Base-by-base conservation (phyloP, 495 filamentous ascomycete species). In the Xylaria sp. region DNA sequence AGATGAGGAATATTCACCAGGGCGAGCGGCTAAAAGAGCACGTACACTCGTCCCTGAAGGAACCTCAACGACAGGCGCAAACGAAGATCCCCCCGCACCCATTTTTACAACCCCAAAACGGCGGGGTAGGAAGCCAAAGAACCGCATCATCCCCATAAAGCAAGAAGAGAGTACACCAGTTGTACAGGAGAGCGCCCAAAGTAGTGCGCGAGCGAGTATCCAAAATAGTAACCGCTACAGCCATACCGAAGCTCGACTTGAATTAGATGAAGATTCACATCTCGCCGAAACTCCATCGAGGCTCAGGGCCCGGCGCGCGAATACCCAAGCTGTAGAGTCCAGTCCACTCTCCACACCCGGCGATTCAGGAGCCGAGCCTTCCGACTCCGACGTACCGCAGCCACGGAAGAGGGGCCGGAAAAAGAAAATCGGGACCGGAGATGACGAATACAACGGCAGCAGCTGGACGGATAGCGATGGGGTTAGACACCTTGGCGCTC, bases 241-340 rank as follows among this genome's bases (percentile, higher is more conserved):
- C 44, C 76, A 77, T 61, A 78, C 76, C 21, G 71, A 78, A 50
- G 76, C 76, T 52, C 66, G 76, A 15, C 73, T 78, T 11, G 74
- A 74, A 65, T 65, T 74, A 12, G 64, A 73, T 67, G 70, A 71
- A 15, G 65, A 72, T 35, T 71, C 75, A 15, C 74, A 65, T 1
- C 59, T 68, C 6, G 35, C 37, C 58, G 71, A 76, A 15, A 76
- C 74, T 2, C 76, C 73, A 21, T 74, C 75, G 1, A 73, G 71
- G 21, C 46, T 70, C 3, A 71, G 70, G 41, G 67, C 65, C 31
- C 71, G 76, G 48, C 69, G 71, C 17, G 64, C 70, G 43, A 24
- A 55, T 29, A 73, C 74, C 26, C 71, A 74, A 50, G 43, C 41
- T 8, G 57, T 69, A 29, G 72, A 72, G 50, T 78, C 76, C 2